phyloP scores from a whole-genome alignment of 805 yeast species.

The Lachancea dasiensis region DNA sequence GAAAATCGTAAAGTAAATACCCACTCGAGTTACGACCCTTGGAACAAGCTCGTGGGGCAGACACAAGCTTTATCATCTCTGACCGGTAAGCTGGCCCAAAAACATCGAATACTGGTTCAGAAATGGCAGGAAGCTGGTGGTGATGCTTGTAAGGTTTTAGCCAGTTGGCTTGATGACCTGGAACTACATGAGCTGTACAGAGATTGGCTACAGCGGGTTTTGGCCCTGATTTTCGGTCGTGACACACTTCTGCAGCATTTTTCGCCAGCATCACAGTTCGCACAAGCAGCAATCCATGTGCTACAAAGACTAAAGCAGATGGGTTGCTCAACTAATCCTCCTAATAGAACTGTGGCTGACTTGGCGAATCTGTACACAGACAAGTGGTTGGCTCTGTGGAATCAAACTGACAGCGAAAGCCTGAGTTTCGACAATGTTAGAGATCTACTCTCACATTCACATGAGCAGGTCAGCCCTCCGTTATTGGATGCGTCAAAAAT shows the following conservation, averaged over 20 bases:
- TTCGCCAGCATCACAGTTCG: conserved; percentile 12
- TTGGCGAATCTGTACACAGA: conserved; percentile 15
- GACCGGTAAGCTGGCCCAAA: background rate
- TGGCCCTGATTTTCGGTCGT: conserved; percentile 13
- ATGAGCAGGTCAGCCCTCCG: conserved; percentile 16
- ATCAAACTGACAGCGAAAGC: conserved; percentile 12
- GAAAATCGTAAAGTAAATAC: background rate
- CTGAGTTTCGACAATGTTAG: conserved; percentile 21
- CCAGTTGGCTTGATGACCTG: conserved; percentile 6
- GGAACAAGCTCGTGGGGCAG: conserved; percentile 1
- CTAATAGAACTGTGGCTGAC: conserved; percentile 11
- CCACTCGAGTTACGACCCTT: conserved; percentile 8
- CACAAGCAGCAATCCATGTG: conserved; percentile 1
- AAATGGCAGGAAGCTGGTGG: background rate
- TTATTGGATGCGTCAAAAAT: conserved; percentile 15
- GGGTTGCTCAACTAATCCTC: background rate
- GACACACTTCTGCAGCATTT: conserved; percentile 15
- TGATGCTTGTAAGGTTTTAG: background rate
- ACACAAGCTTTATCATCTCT: background rate
- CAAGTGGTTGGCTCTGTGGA: conserved; percentile 15
- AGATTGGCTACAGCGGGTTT: conserved; percentile 12
- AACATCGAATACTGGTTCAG: conserved; percentile 1
- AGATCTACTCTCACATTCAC: conserved; percentile 21
- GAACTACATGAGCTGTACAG: conserved; percentile 13
- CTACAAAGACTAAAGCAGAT: conserved; percentile 4